phyloP scores from a whole-genome alignment of 257 asterid species.

The Solanum corneliomulleri region DNA sequence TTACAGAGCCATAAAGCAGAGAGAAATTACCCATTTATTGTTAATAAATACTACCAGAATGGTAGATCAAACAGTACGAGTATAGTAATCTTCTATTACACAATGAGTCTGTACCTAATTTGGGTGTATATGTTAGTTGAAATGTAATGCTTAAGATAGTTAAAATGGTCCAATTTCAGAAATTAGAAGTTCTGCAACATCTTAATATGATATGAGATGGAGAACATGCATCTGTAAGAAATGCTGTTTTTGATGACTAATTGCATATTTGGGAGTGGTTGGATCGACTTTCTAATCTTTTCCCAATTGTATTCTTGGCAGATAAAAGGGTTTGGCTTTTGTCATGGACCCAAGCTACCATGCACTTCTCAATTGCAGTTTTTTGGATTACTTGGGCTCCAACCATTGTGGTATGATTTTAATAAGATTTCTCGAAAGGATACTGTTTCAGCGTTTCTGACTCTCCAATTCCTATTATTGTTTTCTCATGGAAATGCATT shows the following conservation, averaged over 20 bases:
- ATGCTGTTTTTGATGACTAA: not conserved
- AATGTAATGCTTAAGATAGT: not conserved
- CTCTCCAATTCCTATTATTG: not conserved
- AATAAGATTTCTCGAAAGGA: not conserved
- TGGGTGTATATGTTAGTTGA: not conserved
- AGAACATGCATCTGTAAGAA: not conserved
- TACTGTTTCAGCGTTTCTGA: not conserved
- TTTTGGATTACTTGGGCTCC: constrained; percentile 98
- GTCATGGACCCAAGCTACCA: constrained; percentile 60
- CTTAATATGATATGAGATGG: not conserved
- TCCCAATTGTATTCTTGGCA: constrained; percentile 10
- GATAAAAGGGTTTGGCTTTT: constrained; percentile 80
- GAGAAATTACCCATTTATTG: not conserved
- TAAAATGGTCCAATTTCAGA: not conserved
- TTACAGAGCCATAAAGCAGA: not conserved
- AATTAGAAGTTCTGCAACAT: not conserved
- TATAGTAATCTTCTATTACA: not conserved
- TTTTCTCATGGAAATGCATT: not conserved
- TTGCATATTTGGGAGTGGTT: not conserved
- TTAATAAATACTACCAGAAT: not conserved
- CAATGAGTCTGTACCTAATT: not conserved
- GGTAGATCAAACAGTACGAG: not conserved
- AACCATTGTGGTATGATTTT: constrained; percentile 45
- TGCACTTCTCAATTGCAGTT: constrained; percentile 53
- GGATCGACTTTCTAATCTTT: not conserved